These are phyloP conservation scores for Monilinia fructigena DNA, from an alignment of 2,329 filamentous ascomycete species.

Conservation along the genomic window DNA sequence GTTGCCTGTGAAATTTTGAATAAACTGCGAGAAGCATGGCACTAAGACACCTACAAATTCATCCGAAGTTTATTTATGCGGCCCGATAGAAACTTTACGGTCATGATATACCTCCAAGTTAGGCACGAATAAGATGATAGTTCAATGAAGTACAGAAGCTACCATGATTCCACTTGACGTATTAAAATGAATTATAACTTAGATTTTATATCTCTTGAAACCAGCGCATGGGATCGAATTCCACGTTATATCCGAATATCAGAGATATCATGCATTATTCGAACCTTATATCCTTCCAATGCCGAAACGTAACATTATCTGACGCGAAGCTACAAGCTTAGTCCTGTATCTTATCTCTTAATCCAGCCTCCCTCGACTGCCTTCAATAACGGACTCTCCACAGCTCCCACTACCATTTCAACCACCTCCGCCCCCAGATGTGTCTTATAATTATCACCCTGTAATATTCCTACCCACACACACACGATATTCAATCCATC, in stretches of 20 bases:
- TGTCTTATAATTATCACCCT: neutral
- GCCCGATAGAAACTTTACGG: neutral
- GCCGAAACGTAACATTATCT: neutral
- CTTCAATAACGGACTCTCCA: slow-evolving; percentile 12
- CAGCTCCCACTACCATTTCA: neutral
- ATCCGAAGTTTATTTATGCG: neutral
- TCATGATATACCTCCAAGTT: neutral
- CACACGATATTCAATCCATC: slow-evolving; percentile 11
- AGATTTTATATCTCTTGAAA: neutral
- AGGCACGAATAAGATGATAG: neutral
- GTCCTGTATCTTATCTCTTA: neutral
- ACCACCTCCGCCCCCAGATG: neutral
- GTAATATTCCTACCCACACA: slow-evolving; percentile 7
- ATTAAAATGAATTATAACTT: neutral
- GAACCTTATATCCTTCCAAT: neutral
- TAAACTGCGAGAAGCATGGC: too few species aligned
- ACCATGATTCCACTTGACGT: neutral
- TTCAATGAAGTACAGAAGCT: neutral
- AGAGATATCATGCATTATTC: neutral
- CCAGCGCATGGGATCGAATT: neutral
- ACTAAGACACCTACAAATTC: neutral
- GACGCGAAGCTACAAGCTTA: neutral
- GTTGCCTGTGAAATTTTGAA: too few species aligned
- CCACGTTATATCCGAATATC: neutral
- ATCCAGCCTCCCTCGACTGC: slow-evolving; percentile 5